These are phyloP conservation scores for Paramyrothecium sp. DNA, from an alignment of 2,329 filamentous ascomycete genomes.

Conservation along the genomic window DNA sequence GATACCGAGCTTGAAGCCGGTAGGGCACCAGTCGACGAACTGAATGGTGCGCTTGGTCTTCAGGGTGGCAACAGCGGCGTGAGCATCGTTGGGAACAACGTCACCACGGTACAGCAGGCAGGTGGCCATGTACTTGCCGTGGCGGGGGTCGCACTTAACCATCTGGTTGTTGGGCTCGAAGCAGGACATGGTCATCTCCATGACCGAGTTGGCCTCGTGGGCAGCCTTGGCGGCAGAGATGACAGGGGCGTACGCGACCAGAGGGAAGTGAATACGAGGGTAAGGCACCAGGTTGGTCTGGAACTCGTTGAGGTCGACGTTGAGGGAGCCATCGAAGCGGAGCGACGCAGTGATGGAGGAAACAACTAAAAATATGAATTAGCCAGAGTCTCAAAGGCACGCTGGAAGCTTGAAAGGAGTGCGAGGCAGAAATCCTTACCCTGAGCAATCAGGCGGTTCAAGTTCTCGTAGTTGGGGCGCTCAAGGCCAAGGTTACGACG, in stretches of 20 bases:
- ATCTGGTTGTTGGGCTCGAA: constrained; percentile 99
- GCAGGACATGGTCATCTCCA: constrained; percentile 98
- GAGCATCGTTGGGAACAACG: constrained; percentile 93
- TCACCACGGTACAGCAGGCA: constrained; percentile 98
- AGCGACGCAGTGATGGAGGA: constrained; percentile 98
- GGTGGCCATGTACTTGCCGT: constrained; percentile 99
- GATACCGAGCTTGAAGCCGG: constrained; percentile 99
- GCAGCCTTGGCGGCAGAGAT: constrained; percentile 93
- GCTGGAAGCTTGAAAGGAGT: not conserved
- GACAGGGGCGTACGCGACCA: constrained; percentile 93
- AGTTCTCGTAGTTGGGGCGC: constrained; percentile 97
- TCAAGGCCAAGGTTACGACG: constrained; percentile 95
- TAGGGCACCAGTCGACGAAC: constrained; percentile 99
- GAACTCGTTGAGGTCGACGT: constrained; percentile 99
- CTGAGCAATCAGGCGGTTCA: constrained; percentile 98
- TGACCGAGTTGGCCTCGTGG: constrained; percentile 96
- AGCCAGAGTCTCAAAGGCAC: not conserved
- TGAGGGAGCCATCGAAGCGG: constrained; percentile 96
- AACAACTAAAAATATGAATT: constrained; percentile 63
- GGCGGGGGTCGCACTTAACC: constrained; percentile 98
- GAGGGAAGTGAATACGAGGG: constrained; percentile 98
- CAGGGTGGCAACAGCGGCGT: constrained; percentile 87
- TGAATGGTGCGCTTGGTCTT: constrained; percentile 99
- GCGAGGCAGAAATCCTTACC: constrained; percentile 46
- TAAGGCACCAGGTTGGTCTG: constrained; percentile 99